Base-by-base conservation (phyloP, 2,329 filamentous ascomycete species). In the Sporothrix euskadiensis region DNA sequence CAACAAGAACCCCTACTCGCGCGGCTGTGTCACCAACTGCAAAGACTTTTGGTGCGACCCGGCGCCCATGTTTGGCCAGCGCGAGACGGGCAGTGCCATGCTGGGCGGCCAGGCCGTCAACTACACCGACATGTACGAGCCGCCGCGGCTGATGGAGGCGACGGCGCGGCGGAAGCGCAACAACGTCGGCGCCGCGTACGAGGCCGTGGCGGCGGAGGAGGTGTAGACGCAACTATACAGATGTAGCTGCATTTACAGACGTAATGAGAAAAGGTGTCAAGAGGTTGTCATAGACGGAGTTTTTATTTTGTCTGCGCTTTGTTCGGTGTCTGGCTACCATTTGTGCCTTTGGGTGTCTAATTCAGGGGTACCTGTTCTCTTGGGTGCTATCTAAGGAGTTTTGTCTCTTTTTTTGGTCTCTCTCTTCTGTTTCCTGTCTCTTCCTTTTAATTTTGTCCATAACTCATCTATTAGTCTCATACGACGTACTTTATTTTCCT, bases 41-140 rank as follows among this genome's bases (percentile, higher is more conserved):
- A 91, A 89, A 77, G 97, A 99, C 82, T 99, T 99, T 81, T 98
- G 94, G 94, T 95, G 92, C 78, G 96, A 98, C 80, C 90, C 93
- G 1, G 91, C 92, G 1, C 92, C 95, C 0, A 81, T 97, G 22
- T 95, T 97, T 80, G 90, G 91, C 39, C 89, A 87, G 78, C 88
- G 91, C 73, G 89, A 93, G 78, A 91, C 88, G 69, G 94, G 94
- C 14, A 86, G 87, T 59, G 94, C 92, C 0, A 83, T 94, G 80
- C 83, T 99, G 8, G 93, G 90, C 16, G 95, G 96, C 1, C 87
- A 92, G 78, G 84, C 87, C 54, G 89, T 99, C 65, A 94, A 98
- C 82, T 99, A 98, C 81, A 92, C 92, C 26, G 88, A 88, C 73
- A 89, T 98, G 86, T 99, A 97, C 82, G 95, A 98, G 81, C 89